Base-by-base conservation (phyloP, 1,139 yeast species). In the Taphrina communis region DNA sequence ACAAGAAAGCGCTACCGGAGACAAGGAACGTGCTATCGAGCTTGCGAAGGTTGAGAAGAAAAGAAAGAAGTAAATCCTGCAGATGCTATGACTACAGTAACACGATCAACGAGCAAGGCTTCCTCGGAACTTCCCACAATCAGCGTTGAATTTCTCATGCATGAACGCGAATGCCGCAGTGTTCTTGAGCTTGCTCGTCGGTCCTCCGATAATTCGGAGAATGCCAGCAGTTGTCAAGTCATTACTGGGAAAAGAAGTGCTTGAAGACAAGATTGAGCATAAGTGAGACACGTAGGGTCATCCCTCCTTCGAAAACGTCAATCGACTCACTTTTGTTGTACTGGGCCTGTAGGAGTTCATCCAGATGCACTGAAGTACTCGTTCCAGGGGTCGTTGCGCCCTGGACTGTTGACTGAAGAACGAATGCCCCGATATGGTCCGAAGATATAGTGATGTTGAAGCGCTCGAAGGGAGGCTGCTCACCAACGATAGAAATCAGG, bases 361-460 rank as follows among this genome's bases (percentile, higher is more conserved):
- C 97, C 70, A 90, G 79, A 0, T 89, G 82, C 25, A 89, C 75
- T 14, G 82, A 80, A 31, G 81, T 80, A 19, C 80, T 78, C 0
- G 89, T 89, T 4, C 88, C 89, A 5, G 83, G 83, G 31, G 81
- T 72, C 7, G 79, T 75, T 46, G 80, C 78, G 9, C 80, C 76
- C 12, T 86, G 87, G 73, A 83, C 83, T 4, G 83, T 78, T 6
- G 85, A 90, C 68, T 93, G 95, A 52, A 94, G 82, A 9, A 85
- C 84, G 75, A 91, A 90, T 35, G 83, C 83, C 0, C 94, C 95
- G 8, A 86, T 87, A 72, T 85, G 82, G 75, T 90, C 90, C 74
- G 94, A 88, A 71, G 90, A 86, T 75, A 90, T 88, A 79, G 89
- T 86, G 75, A 92, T 86, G 72, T 86, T 86, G 35, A 90, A 82